Conservation (phyloP, 2,329 filamentous ascomycete species). For the Claviceps arundinis region DNA sequence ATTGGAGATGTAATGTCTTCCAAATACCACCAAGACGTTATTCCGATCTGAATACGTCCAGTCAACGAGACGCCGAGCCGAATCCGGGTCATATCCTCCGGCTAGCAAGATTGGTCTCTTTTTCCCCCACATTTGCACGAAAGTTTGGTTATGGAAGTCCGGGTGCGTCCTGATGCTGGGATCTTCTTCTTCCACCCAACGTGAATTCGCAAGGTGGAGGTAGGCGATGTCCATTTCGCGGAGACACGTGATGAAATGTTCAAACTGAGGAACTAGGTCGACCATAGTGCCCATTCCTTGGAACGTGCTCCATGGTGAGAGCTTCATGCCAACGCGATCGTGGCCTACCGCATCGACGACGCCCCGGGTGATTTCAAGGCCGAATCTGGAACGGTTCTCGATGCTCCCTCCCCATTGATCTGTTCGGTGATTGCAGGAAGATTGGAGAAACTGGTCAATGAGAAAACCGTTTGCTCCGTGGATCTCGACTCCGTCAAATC, state of each 20-base stretch:
- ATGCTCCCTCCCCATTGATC: constrained; percentile 40
- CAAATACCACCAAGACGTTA: constrained; percentile 16
- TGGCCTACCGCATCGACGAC: constrained; percentile 30
- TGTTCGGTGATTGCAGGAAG: constrained; percentile 33
- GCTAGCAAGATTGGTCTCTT: not conserved
- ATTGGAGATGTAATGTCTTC: constrained; percentile 17
- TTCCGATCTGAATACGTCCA: constrained; percentile 21
- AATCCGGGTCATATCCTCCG: not conserved
- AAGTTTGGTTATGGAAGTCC: not conserved
- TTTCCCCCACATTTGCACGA: not conserved
- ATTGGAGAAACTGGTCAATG: constrained; percentile 45
- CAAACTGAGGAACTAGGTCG: constrained; percentile 51
- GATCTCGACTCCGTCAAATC: constrained; percentile 58
- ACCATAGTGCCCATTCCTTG: constrained; percentile 49
- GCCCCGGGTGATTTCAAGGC: constrained; percentile 33
- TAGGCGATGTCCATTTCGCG: constrained; percentile 43
- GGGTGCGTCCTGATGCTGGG: not conserved
- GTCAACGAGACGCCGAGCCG: constrained; percentile 1
- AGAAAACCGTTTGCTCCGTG: constrained; percentile 48
- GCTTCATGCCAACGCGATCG: constrained; percentile 39
- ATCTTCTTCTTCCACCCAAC: constrained; percentile 17
- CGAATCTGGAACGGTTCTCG: constrained; percentile 37
- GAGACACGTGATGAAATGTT: constrained; percentile 38
- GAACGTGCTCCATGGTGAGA: constrained; percentile 48
- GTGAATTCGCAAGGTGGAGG: constrained; percentile 47